These are phyloP conservation scores for Colletotrichum lindemuthianum DNA, from an alignment of 2,329 filamentous ascomycete genomes.

Conservation along the genomic window DNA sequence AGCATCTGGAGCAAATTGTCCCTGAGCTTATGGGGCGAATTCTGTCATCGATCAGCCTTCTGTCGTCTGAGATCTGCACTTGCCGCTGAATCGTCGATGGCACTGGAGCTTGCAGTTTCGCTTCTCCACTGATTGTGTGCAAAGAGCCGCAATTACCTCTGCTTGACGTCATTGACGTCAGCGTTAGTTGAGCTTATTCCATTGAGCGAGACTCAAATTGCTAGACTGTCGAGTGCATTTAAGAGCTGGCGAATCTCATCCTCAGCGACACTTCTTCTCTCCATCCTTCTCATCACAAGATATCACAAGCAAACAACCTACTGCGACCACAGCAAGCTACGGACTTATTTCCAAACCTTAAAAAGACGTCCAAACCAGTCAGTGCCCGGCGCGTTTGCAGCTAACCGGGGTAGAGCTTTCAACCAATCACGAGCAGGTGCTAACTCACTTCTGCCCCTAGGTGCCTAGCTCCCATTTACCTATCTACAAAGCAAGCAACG, in stretches of 20 bases:
- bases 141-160: constrained; percentile 33
- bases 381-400: too few species aligned
- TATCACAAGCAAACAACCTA: neutral
- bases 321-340: neutral
- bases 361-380: neutral
- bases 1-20: constrained; percentile 22
- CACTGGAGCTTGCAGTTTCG: constrained; percentile 7
- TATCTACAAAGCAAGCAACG: neutral
- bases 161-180: constrained; percentile 38
- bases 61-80: constrained; percentile 29
- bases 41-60: constrained; percentile 30
- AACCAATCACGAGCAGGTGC: constrained; percentile 1
- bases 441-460: constrained; percentile 9
- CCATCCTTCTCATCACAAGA: constrained; percentile 13
- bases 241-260: constrained; percentile 5
- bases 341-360: neutral
- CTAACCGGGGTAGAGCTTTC: neutral
- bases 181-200: constrained; percentile 5
- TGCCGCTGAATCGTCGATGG: constrained; percentile 27
- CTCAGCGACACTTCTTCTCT: neutral
- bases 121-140: constrained; percentile 29
- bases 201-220: neutral
- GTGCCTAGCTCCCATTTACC: neutral
- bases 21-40: neutral
- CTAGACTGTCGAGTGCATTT: neutral